Evolutionary conservation across 176 grass and related monocot genomes (phyloP), one percentile per base, ranked within the genome.

Genomic region (Miscanthus lutarioriparius): DNA sequence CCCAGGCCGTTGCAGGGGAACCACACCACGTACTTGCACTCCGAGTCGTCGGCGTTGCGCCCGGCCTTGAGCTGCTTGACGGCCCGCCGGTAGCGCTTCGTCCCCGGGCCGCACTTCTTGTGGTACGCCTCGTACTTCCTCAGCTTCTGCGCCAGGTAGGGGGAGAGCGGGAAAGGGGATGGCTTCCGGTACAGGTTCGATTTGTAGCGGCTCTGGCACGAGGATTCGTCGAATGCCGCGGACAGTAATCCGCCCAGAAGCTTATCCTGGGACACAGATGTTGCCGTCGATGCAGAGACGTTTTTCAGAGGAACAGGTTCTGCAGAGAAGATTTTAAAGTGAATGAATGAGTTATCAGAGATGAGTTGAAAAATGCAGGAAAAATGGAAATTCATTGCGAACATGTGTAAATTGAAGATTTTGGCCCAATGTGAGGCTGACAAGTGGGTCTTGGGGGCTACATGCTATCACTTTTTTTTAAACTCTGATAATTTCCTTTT

Each of bases 1-100:
- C 94, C 94, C 23, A 97, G 86, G 4, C 94, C 94, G 70, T 97
- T 94, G 88, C 87, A 90, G 8, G 92, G 92, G 64, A 92, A 91
- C 94, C 94, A 97, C 30, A 97, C 76, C 70, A 97, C 83, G 53
- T 97, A 97, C 73, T 87, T 86, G 92, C 94, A 97, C 53, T 75
- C 80, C 0, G 85, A 30, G 10, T 49, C 32, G 11, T 82, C 94
- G 23, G 41, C 73, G 76, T 88, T 94, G 75, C 73, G 85, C 13
- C 92, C 88, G 2, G 88, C 37, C 58, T 77, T 85, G 83, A 97
- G 92, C 75, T 94, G 92, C 82, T 89, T 61, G 43, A 94, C 70
- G 53, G 94, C 94, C 1, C 63, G 75, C 5, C 83, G 61, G 92
- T 97, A 97, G 7, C 82, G 80, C 80, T 76, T 79, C 2, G 88